Evolutionary conservation across 2,329 filamentous ascomycete genomes (phyloP), one percentile per base, ranked within the genome.

Genomic region (Fonsecaea nubica): DNA sequence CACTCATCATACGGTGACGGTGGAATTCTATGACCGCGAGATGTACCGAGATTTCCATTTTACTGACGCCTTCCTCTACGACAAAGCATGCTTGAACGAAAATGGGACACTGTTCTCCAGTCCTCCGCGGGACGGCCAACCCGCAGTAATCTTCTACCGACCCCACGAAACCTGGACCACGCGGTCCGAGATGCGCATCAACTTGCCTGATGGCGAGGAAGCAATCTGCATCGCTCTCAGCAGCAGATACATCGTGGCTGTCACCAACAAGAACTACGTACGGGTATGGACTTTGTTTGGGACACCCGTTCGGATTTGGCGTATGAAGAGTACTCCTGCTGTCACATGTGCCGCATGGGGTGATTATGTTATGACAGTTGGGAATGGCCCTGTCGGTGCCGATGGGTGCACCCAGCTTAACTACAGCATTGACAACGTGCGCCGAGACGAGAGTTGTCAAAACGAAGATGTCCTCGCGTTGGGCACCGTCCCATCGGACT

Each of bases 111-210:
- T 57, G 8, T 65, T 70, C 61, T 56, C 54, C 10, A 64, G 38
- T 35, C 54, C 63, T 13, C 84, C 83, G 8, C 85, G 87, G 36
- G 83, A 81, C 7, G 87, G 89, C 65, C 69, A 73, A 21, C 89
- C 91, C 1, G 92, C 94, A 3, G 90, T 89, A 36, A 87, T 99
- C n/a, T 97, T 97, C 79, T 99, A 98, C 78, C 88, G 95, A 6
- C 95, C 96, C 0, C 95, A 99, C 76, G 94, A 99, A 80, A 96
- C 92, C 0, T 99, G 95, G 95, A 97, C 93, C 1, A 86, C 92
- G 58, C 86, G 95, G 59, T 87, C 88, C 21, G 95, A 99, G 78
- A 98, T 94, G 93, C 89, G 92, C 58, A 97, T 91, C 0, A 85
- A 90, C 70, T 80, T 99, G n/a, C 95, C 95, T 0, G 85, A 86